Evolutionary conservation across 2,329 filamentous ascomycete species (phyloP), one percentile per base, ranked within the genome.

Genomic region (Fusarium kyushuense): DNA sequence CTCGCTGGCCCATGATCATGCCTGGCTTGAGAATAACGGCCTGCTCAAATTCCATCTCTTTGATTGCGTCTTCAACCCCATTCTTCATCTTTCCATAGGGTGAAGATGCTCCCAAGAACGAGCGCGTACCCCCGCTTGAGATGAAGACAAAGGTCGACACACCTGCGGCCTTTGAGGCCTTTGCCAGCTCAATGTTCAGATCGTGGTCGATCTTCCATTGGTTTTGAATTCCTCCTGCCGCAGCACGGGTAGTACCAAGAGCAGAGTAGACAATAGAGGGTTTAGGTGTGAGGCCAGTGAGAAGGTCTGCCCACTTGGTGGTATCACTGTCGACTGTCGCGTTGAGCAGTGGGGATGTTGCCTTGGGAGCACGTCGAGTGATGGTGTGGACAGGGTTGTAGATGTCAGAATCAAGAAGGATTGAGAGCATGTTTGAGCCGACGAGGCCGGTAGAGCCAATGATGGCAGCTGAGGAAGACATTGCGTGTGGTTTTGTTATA

Each of bases 121-220:
- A 75, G 21, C 83, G 79, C 2, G 81, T 85, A 57, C 85, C 85
- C 1, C 73, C 81, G 23, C 85, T 84, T 1, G 91, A 94, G 57
- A 97, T 85, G 67, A 96, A 89, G 23, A 97, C 89, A 75, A 91
- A 96, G 3, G 90, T 90, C 69, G 88, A 88, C 13, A 88, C 86
- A 35, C 93, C 93, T 1, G 89, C 87, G 6, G 85, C 86, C 75
- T 90, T 92, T 42, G 94, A 93, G 0, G 91, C 89, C 63, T 86
- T 85, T 5, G 92, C 94, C 25, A 97, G 84, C 68, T 90, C 89
- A 48, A 96, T 79, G 79, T 97, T 97, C 43, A 97, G 84, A 75
- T 96, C 93, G 76, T 94, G 88, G 81, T 97, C 95, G 68, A 97
- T 92, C 76, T 92, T 92, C 81, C 93, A 91, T 80, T 97, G 95